Evolutionary conservation across 1,284 basidiomycete genomes (phyloP).

Genomic region (Marasmius sp.): DNA sequence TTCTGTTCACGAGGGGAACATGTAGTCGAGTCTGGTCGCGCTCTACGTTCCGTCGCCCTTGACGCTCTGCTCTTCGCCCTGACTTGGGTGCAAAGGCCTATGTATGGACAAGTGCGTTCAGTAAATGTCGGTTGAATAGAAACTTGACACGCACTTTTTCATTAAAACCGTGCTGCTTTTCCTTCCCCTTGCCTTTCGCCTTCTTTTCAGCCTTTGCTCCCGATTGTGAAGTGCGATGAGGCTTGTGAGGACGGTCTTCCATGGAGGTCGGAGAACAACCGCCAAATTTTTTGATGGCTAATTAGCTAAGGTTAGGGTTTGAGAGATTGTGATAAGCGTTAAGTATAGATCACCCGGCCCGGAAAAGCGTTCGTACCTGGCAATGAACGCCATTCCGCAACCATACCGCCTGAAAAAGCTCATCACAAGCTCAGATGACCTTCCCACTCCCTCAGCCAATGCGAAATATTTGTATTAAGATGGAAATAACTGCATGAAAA

Average conservation of each 20-base stretch:
- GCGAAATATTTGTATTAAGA: neutral
- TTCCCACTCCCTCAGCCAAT: neutral
- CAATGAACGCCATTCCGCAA: neutral
- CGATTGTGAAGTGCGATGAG: constrained; percentile 74
- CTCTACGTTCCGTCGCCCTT: constrained; percentile 90
- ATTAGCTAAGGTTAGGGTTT: neutral
- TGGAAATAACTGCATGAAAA: too few species aligned
- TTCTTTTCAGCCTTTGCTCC: constrained; percentile 79
- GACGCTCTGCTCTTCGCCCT: constrained; percentile 83
- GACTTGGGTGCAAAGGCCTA: constrained; percentile 95
- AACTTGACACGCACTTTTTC: constrained; percentile 70
- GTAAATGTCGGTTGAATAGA: neutral
- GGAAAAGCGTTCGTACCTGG: too few species aligned
- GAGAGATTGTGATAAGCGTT: neutral
- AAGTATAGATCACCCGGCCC: too few species aligned
- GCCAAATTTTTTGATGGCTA: neutral
- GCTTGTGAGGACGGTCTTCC: constrained; percentile 74
- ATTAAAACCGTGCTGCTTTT: constrained; percentile 78
- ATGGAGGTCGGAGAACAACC: constrained; percentile 31
- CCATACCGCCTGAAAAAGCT: neutral
- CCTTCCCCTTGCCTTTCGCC: constrained; percentile 68
- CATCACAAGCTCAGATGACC: neutral
- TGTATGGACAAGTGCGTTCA: neutral
- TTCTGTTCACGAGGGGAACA: constrained; percentile 94
- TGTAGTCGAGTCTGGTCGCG: constrained; percentile 93